Base-by-base conservation (phyloP, 1,139 yeast genomes). In the Taiozyma sp. region DNA sequence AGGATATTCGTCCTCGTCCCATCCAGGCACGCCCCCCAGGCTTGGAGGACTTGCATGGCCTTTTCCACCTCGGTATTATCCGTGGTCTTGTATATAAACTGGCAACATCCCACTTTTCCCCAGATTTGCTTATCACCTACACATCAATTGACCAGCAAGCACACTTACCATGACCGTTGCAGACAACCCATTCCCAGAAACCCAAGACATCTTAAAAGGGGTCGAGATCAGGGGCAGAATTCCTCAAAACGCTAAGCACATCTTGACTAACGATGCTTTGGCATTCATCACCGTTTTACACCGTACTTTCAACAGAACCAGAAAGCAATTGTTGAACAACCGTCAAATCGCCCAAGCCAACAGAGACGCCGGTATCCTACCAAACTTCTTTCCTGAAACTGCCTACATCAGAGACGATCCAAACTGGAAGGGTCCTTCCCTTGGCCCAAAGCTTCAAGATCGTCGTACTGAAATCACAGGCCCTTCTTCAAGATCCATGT, bases 401-500 rank as follows among this genome's bases (percentile, higher is more conserved):
- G 73, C 73, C 57, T 70, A 78, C 66, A 83, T 87, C 65, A 79
- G 95, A 68, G 81, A 85, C 44, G 90, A 87, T 66, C 76, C 84
- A 41, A 76, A 84, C 48, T 87, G 95, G 95, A 83, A 83, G 57
- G 93, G 93, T 43, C 89, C 93, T 41, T 74, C 84, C 43, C 81
- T 86, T 57, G 91, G 87, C 43, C 86, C 83, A 29, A 92, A 93
- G 44, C 78, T 87, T 57, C 81, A 78, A 59, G 95, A 87, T 74
- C 78, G 92, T 73, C 80, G 84, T 73, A 89, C 76, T 61, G 90
- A 79, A 69, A 83, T 77, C 70, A 84, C 83, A 46, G 81, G 84
- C 61, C 83, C 84, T 52, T 81, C 87, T 42, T 88, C 84, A 64
- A 74, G 89, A 62, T 82, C 83, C 64, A 83, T 83, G 90, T 84